Evolutionary conservation across 2,329 filamentous ascomycete genomes (phyloP).

Genomic region (Phaeosphaeriaceae sp.): DNA sequence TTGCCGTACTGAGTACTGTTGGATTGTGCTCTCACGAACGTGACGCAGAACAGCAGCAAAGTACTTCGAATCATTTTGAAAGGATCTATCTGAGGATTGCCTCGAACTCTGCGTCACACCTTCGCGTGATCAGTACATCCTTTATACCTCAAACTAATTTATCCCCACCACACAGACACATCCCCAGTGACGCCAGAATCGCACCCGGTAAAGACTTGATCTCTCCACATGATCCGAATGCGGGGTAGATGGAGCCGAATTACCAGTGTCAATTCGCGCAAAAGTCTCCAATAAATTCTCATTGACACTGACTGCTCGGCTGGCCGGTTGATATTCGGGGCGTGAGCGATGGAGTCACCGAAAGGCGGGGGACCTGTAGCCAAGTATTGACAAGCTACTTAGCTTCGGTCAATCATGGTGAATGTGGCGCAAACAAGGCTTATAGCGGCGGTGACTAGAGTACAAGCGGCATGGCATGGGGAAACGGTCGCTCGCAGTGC

Average conservation of each 20-base stretch:
- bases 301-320: neutral
- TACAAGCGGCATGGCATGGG: neutral
- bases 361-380: neutral
- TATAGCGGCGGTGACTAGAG: neutral
- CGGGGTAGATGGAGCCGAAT: neutral
- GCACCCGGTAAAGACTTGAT: neutral
- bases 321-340: neutral
- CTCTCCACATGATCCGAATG: neutral
- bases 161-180: neutral
- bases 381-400: neutral
- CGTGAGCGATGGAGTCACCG: neutral
- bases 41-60: neutral
- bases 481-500: neutral
- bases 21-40: neutral
- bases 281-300: neutral
- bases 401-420: neutral
- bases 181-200: neutral
- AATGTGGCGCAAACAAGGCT: neutral
- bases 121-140: neutral
- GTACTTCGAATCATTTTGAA: neutral
- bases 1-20: conserved; percentile 8
- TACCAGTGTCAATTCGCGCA: neutral
- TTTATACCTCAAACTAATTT: neutral
- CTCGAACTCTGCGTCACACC: neutral
- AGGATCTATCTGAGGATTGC: neutral